Evolutionary conservation across 768 basidiomycete species (phyloP).

Genomic region (Pulveroboletus sp.): DNA sequence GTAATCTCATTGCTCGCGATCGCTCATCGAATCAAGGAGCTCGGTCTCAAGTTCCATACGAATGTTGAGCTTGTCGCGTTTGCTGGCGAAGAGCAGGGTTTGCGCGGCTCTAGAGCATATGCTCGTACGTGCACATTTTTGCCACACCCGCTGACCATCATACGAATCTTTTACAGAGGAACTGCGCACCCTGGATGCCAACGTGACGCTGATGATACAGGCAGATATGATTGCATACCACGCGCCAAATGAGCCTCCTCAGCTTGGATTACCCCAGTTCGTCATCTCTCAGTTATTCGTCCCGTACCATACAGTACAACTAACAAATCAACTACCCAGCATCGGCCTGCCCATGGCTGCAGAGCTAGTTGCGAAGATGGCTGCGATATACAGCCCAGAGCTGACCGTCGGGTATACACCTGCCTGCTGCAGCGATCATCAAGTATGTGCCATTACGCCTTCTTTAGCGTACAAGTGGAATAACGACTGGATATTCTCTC

Average conservation of each 20-base stretch:
- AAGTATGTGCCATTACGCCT: conserved; percentile 37
- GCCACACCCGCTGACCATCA: background rate
- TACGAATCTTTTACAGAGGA: conserved; percentile 39
- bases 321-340: conserved; percentile 33
- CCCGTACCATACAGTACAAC: background rate
- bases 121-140: conserved; percentile 53
- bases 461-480: background rate
- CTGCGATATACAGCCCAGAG: conserved; percentile 78
- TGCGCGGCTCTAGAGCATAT: conserved; percentile 74
- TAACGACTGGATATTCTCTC: background rate
- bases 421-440: conserved; percentile 92
- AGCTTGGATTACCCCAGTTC: conserved; percentile 71
- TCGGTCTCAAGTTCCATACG: conserved; percentile 63
- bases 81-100: conserved; percentile 89
- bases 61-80: conserved; percentile 81
- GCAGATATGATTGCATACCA: conserved; percentile 92
- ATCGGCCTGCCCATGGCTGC: conserved; percentile 77
- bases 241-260: conserved; percentile 68
- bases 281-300: conserved; percentile 20
- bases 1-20: conserved; percentile 74
- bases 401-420: conserved; percentile 62
- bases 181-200: conserved; percentile 51
- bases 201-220: conserved; percentile 81
- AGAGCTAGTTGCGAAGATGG: conserved; percentile 69
- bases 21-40: conserved; percentile 65